Base-by-base conservation (phyloP, 768 basidiomycete genomes). In the Termitomyces sp. region DNA sequence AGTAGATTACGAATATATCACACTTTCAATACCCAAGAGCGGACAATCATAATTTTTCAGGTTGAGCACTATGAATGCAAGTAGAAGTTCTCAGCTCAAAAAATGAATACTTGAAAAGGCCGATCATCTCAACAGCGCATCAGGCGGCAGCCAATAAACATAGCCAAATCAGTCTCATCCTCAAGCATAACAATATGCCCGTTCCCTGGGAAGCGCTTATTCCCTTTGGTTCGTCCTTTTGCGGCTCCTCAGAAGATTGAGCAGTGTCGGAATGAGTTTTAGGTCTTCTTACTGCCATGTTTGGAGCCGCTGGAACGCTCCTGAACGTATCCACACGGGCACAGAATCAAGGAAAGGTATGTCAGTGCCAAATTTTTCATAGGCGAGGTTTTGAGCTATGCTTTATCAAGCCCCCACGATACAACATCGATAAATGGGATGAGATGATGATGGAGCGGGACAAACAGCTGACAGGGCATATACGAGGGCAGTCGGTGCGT, bases 181-280 rank as follows among this genome's bases (percentile, higher is more conserved):
- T 33, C 41, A 43, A 48, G 46, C 50, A 53, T 46, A 61, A 56
- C 71, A 79, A 64, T 66, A 96, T 96, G 95, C 95, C 95, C 57
- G 88, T 97, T 66, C 95, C 95, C 65, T 98, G 91, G 89, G 95
- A 98, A 78, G 94, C 95, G 54, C 83, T 98, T 66, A 91, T 98
- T 79, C 95, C 95, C 50, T 95, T 95, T 69, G 95, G 95, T 95
- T 61, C 44, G 69, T 59, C 62, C 52, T 53, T 52, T 50, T 48
- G 48, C 36, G 41, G 13, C 13, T 43, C 18, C 14, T 36, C 28
- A 35, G 48, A 14, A 52, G 33, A n/a, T 30, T 13, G 13, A 5
- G 33, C n/a, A 50, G 26, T 35, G 12, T 40, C 58, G 26, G 55
- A 46, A 57, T 64, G 59, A 40, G 51, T 57, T 38, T 40, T 60